These are phyloP conservation scores for Hyphopichia pseudoburtonii DNA, from an alignment of 1,139 yeast genomes.

Conservation along the genomic window DNA sequence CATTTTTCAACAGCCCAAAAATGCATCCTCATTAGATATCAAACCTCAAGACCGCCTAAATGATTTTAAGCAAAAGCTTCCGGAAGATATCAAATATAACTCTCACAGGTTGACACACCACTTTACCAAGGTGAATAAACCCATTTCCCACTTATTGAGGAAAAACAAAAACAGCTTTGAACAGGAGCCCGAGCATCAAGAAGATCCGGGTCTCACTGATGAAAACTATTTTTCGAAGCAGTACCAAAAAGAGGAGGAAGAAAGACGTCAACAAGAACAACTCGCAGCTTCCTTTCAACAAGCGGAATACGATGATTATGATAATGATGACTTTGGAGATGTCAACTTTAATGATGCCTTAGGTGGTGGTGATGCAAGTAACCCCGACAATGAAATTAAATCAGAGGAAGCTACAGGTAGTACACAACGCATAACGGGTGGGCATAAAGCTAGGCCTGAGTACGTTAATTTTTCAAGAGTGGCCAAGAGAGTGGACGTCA, in stretches of 20 bases:
- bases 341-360: conserved; percentile 49
- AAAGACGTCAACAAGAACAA: conserved; percentile 32
- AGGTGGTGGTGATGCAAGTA: conserved; percentile 19
- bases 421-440: conserved; percentile 37
- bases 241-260: conserved; percentile 48
- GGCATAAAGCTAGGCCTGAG: conserved; percentile 51
- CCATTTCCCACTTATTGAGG: conserved; percentile 33
- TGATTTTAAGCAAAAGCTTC: conserved; percentile 49
- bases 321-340: conserved; percentile 42
- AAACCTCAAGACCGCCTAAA: conserved; percentile 26
- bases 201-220: conserved; percentile 44
- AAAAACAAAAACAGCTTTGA: conserved; percentile 10
- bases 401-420: conserved; percentile 18
- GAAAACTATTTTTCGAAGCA: conserved; percentile 76
- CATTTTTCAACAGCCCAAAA: conserved; percentile 53
- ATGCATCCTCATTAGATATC: conserved; percentile 25
- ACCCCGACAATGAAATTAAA: conserved; percentile 16
- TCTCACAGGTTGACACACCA: conserved; percentile 67
- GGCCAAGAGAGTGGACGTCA: conserved; percentile 85
- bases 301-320: conserved; percentile 45
- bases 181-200: conserved; percentile 12
- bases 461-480: conserved; percentile 73
- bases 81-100: conserved; percentile 72
- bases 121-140: conserved; percentile 63
- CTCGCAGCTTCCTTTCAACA: conserved; percentile 45